Evolutionary conservation across 495 filamentous ascomycete species (phyloP).

Genomic region (Podospora pseudocomata): DNA sequence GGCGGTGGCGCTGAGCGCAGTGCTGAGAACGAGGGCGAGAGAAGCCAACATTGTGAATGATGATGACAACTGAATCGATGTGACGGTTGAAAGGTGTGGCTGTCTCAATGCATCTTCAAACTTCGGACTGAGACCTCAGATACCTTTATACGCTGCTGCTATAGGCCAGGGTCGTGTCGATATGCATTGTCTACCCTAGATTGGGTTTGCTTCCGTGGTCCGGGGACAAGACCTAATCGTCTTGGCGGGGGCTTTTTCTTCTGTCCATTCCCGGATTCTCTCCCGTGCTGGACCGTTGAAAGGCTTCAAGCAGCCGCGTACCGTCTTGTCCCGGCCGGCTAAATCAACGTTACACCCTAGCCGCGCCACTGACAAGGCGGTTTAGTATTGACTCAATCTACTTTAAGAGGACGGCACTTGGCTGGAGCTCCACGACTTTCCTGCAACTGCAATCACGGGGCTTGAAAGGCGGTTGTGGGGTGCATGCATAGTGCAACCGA

Average conservation of each 20-base stretch:
- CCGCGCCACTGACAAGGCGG: slow-evolving; percentile 15
- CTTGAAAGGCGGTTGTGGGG: slow-evolving; percentile 14
- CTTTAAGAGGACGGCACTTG: slow-evolving; percentile 14
- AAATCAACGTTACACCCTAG: slow-evolving; percentile 8
- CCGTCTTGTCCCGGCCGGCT: slow-evolving; percentile 26
- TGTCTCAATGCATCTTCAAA: neutral
- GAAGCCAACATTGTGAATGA: slow-evolving; percentile 23
- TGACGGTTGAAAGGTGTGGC: neutral
- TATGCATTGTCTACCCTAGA: slow-evolving; percentile 15
- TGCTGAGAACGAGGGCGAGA: slow-evolving; percentile 18
- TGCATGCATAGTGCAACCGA: slow-evolving; percentile 15
- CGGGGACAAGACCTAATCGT: neutral
- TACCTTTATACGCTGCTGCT: slow-evolving; percentile 7
- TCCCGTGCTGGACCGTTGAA: slow-evolving; percentile 4
- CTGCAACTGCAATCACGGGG: neutral
- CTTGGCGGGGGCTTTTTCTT: slow-evolving; percentile 16
- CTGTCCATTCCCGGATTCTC: slow-evolving; percentile 16
- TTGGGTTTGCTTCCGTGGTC: slow-evolving; percentile 16
- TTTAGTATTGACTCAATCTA: slow-evolving; percentile 16
- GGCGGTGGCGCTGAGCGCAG: slow-evolving; percentile 24
- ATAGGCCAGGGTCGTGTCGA: slow-evolving; percentile 1
- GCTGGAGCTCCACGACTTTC: slow-evolving; percentile 4
- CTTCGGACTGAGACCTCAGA: neutral
- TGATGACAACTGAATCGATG: neutral
- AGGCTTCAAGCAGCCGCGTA: slow-evolving; percentile 12